phyloP scores from a whole-genome alignment of 257 asterid species.

The Nicotiana tomentosiformis region DNA sequence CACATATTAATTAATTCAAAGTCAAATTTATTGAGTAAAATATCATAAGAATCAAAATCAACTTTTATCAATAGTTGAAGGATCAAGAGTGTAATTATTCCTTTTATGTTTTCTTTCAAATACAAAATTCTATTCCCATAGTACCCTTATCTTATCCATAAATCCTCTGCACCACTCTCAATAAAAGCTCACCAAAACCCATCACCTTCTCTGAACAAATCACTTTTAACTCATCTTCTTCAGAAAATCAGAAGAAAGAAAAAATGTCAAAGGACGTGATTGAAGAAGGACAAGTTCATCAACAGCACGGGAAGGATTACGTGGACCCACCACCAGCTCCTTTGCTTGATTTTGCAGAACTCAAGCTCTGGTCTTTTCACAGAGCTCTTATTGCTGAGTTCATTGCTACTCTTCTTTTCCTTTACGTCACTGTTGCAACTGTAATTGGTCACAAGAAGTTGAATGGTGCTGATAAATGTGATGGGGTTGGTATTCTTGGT shows the following conservation, averaged over 20 bases:
- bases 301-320: constrained; percentile 60
- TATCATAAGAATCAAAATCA: not conserved
- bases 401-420: constrained; percentile 71
- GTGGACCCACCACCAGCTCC: constrained; percentile 87
- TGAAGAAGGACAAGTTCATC: constrained; percentile 46
- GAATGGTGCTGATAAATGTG: constrained; percentile 56
- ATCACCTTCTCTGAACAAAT: not conserved
- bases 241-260: not conserved
- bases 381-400: constrained; percentile 80
- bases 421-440: constrained; percentile 63
- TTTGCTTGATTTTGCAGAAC: constrained; percentile 50
- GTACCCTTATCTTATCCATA: constrained; percentile 53
- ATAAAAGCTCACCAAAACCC: not conserved
- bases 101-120: not conserved
- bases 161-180: constrained; percentile 12
- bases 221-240: not conserved
- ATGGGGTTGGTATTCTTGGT: constrained; percentile 79
- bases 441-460: constrained; percentile 75
- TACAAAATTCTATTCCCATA: constrained; percentile 19
- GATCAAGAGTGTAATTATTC: not conserved
- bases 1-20: not conserved
- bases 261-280: constrained; percentile 70
- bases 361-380: constrained; percentile 69
- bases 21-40: not conserved
- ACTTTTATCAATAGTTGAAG: not conserved